Evolutionary conservation across 768 basidiomycete species (phyloP).

Genomic region (Trametopsis cervina): DNA sequence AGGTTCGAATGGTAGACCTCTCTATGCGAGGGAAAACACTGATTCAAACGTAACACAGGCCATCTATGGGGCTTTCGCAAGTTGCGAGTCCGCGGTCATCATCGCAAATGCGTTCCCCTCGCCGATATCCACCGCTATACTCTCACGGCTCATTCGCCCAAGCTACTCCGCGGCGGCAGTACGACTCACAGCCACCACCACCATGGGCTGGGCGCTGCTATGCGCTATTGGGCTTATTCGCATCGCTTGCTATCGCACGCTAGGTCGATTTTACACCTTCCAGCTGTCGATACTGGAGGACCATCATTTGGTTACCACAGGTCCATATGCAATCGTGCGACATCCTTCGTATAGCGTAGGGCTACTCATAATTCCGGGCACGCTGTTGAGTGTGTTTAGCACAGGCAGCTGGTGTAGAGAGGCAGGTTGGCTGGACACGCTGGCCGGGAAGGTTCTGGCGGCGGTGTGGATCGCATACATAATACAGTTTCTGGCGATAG

Average conservation of each 20-base stretch:
- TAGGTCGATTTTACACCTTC: slow-evolving; percentile 15
- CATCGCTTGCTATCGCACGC: slow-evolving; percentile 7
- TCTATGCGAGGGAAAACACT: too few relatives aligned
- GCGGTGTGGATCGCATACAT: neutral
- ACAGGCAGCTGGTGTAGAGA: slow-evolving; percentile 8
- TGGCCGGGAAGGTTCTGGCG: neutral
- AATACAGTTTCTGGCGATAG: neutral
- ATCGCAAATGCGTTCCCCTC: neutral
- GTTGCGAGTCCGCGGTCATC: slow-evolving; percentile 2
- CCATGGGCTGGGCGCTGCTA: too few relatives aligned
- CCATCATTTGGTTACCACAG: slow-evolving; percentile 12
- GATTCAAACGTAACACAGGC: too few relatives aligned
- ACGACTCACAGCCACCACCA: too few relatives aligned
- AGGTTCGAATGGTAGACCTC: too few relatives aligned
- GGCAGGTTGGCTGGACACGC: neutral
- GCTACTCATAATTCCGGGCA: slow-evolving; percentile 5
- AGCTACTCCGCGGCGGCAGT: too few relatives aligned
- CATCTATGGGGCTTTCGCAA: neutral
- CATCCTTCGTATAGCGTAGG: slow-evolving; percentile 15
- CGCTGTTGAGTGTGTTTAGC: slow-evolving; percentile 1
- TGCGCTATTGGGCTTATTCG: neutral
- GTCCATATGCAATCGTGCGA: slow-evolving; percentile 15
- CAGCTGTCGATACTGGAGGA: slow-evolving; percentile 7
- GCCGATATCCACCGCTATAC: neutral
- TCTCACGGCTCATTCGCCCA: slow-evolving; percentile 3